Conservation (phyloP, 2,329 filamentous ascomycete genomes). For the Bertia moriformis region DNA sequence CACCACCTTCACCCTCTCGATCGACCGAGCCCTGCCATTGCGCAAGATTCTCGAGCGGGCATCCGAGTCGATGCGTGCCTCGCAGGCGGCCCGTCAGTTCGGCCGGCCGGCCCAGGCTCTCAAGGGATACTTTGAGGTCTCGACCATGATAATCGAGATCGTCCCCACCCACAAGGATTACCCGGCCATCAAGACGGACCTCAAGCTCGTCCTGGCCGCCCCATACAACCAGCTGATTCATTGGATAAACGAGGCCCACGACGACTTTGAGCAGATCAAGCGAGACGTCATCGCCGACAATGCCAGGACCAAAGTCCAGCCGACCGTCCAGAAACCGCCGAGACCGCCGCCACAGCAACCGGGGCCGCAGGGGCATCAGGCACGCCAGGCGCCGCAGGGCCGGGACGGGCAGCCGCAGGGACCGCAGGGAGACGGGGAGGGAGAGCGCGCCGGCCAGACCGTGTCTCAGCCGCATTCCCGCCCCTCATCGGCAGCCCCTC, state of each 20-base stretch:
- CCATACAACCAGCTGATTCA: conserved; percentile 33
- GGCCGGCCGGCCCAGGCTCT: conserved; percentile 25
- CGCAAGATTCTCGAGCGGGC: conserved; percentile 36
- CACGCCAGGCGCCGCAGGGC: conserved; percentile 26
- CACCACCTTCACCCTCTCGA: conserved; percentile 24
- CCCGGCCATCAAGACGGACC: too few species aligned
- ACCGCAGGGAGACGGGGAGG: too few species aligned
- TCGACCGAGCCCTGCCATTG: conserved; percentile 31
- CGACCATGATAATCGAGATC: conserved; percentile 64
- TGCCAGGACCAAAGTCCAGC: conserved; percentile 40
- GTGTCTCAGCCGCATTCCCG: neutral
- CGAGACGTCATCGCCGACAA: conserved; percentile 49
- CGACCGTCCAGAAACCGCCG: conserved; percentile 10
- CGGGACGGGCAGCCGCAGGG: too few species aligned
- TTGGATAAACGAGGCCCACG: conserved; percentile 30
- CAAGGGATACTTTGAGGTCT: conserved; percentile 48
- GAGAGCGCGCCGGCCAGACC: too few species aligned
- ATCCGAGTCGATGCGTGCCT: conserved; percentile 37
- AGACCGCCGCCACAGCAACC: neutral
- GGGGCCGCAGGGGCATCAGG: conserved; percentile 3
- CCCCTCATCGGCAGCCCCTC: conserved; percentile 4
- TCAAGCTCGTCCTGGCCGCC: too few species aligned
- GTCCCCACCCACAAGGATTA: conserved; percentile 68
- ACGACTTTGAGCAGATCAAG: conserved; percentile 41
- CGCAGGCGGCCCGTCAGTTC: too few species aligned